These are phyloP conservation scores for Orbilia oligospora DNA, from an alignment of 2,329 filamentous ascomycete genomes.

Conservation along the genomic window DNA sequence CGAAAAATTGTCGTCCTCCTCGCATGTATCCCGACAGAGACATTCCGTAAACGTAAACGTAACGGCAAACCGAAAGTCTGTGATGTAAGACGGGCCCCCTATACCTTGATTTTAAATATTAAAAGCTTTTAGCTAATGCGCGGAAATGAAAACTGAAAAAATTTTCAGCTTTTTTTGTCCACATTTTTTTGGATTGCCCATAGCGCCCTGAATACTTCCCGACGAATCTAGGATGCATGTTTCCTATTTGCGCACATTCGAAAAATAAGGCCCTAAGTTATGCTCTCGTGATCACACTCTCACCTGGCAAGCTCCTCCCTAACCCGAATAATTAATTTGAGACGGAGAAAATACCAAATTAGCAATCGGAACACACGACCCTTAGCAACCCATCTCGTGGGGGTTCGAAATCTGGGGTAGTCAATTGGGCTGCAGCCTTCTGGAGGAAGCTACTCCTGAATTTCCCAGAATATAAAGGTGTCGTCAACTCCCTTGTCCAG, in stretches of 20 bases:
- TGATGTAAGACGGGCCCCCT: constrained; percentile 47
- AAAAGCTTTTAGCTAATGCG: constrained; percentile 39
- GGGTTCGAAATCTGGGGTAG: constrained; percentile 59
- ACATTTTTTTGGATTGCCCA: constrained; percentile 4
- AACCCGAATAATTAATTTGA: constrained; percentile 28
- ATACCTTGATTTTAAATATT: constrained; percentile 42
- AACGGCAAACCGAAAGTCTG: constrained; percentile 52
- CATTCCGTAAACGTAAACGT: constrained; percentile 55
- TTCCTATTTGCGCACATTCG: constrained; percentile 32
- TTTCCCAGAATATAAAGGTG: constrained; percentile 44
- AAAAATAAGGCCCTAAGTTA: constrained; percentile 19
- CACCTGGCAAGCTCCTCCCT: constrained; percentile 26
- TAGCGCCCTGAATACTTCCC: constrained; percentile 12
- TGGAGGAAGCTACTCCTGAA: constrained; percentile 1
- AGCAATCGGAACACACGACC: constrained; percentile 39
- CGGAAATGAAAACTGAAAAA: constrained; percentile 12
- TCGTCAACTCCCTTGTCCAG: constrained; percentile 45
- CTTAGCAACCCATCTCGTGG: constrained; percentile 44
- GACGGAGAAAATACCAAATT: constrained; percentile 34
- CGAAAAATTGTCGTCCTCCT: constrained; percentile 59
- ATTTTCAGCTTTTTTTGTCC: constrained; percentile 29
- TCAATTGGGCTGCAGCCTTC: constrained; percentile 29
- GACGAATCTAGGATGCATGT: constrained; percentile 38
- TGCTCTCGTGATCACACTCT: constrained; percentile 49
- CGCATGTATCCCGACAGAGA: constrained; percentile 42